Conservation (phyloP, 768 basidiomycete genomes). For the Pholiota microspora region DNA sequence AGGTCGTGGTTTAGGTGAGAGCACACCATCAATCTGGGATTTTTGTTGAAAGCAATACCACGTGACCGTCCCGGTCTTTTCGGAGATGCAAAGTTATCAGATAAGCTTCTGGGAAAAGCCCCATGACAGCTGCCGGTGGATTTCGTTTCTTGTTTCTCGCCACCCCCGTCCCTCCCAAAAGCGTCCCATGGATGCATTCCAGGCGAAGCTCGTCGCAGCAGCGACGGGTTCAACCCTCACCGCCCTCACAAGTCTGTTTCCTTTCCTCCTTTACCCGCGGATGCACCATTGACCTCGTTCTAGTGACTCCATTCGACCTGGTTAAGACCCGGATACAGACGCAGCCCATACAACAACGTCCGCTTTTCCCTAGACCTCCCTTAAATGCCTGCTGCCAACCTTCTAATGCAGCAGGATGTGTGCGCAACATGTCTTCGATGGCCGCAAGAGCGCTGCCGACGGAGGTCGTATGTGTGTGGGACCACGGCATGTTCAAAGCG, state of each 20-base stretch:
- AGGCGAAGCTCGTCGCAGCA: conserved; percentile 79
- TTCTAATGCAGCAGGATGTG: conserved; percentile 48
- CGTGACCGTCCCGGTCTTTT: conserved; percentile 9
- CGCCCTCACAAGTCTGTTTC: conserved; percentile 70
- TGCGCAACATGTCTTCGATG: conserved; percentile 76
- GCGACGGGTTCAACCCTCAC: conserved; percentile 79
- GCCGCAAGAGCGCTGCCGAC: conserved; percentile 52
- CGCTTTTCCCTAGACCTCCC: conserved; percentile 52
- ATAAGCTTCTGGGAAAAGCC: conserved; percentile 21
- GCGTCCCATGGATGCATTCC: conserved; percentile 63
- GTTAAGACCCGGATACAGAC: conserved; percentile 97
- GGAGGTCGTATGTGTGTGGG: conserved; percentile 80
- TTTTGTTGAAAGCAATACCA: conserved; percentile 21
- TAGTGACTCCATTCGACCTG: conserved; percentile 99
- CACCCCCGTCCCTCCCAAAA: conserved; percentile 9
- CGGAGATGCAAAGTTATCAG: conserved; percentile 30
- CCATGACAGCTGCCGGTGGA: background rate
- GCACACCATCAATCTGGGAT: conserved; percentile 15
- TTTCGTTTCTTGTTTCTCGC: conserved; percentile 8
- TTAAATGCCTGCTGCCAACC: conserved; percentile 72
- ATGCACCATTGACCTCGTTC: conserved; percentile 9
- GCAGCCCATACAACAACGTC: conserved; percentile 57
- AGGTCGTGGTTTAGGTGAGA: conserved; percentile 26
- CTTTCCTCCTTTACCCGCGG: background rate
- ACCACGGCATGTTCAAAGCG: conserved; percentile 63